A percentile compares a stretch with the other conserved stretches of the same genome.
Conservation (phyloP, 1,284 basidiomycete species). For the Cutaneotrichosporon mucoides region DNA sequence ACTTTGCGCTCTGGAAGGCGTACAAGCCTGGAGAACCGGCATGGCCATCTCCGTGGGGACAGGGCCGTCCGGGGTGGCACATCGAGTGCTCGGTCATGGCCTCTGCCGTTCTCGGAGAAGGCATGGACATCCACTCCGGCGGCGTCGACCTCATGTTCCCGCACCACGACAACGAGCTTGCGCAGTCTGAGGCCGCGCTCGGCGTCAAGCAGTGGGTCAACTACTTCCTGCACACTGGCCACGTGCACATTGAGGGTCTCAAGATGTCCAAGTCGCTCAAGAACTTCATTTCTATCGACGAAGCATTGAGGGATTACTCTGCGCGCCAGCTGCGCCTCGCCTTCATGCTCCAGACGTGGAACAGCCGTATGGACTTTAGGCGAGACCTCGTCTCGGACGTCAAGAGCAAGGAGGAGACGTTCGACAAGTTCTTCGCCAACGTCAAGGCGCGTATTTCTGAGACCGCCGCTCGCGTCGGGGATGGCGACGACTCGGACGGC, state of each 20-base stretch:
- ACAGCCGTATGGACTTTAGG: slow-evolving; percentile 89
- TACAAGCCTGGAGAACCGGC: slow-evolving; percentile 97
- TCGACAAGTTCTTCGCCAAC: slow-evolving; percentile 94
- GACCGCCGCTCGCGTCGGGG: slow-evolving; percentile 30
- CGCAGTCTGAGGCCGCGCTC: slow-evolving; percentile 95
- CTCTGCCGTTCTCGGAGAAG: slow-evolving; percentile 80
- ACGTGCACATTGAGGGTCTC: slow-evolving; percentile 95
- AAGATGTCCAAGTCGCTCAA: slow-evolving; percentile 99
- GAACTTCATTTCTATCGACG: slow-evolving; percentile 96
- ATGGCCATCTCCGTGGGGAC: slow-evolving; percentile 95
- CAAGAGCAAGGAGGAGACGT: slow-evolving; percentile 72
- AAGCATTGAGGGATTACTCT: slow-evolving; percentile 81
- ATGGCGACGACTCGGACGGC: slow-evolving; percentile 43
- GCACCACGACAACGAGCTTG: slow-evolving; percentile 99
- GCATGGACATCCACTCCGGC: slow-evolving; percentile 97
- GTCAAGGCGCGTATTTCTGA: slow-evolving; percentile 69
- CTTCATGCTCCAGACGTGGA: slow-evolving; percentile 91
- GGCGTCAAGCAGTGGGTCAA: slow-evolving; percentile 94
- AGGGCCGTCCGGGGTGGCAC: slow-evolving; percentile 98
- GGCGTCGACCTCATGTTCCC: slow-evolving; percentile 97
- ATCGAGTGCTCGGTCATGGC: slow-evolving; percentile 99
- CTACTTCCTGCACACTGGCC: slow-evolving; percentile 98
- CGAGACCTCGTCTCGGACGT: slow-evolving; percentile 83
- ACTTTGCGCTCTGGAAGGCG: slow-evolving; percentile 98
- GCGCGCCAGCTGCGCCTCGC: slow-evolving; percentile 90